Evolutionary conservation across 176 grass and related monocot species (phyloP).

Genomic region (Bolboschoenus planiculmis): DNA sequence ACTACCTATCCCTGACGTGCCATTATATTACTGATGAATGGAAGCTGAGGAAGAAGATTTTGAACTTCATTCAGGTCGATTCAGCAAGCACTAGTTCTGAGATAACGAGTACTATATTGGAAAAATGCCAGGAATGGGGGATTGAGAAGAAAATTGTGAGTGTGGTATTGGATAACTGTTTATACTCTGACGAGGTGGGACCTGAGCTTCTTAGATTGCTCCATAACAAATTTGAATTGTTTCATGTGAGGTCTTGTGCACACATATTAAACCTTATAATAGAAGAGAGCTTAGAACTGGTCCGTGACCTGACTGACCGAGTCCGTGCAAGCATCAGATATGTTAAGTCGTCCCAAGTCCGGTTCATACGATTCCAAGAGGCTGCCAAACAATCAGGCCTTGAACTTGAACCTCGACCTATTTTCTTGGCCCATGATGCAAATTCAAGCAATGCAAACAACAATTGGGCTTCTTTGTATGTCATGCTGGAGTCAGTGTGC

Average conservation of each 20-base stretch:
- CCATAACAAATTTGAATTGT: slow-evolving; percentile 56
- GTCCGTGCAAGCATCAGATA: slow-evolving; percentile 58
- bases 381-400: slow-evolving; percentile 51
- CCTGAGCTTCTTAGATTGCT: slow-evolving; percentile 59
- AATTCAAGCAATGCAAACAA: slow-evolving; percentile 9
- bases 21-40: slow-evolving; percentile 84
- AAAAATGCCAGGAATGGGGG: slow-evolving; percentile 67
- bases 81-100: slow-evolving; percentile 42
- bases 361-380: slow-evolving; percentile 57
- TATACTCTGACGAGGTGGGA: slow-evolving; percentile 43
- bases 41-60: slow-evolving; percentile 87
- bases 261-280: slow-evolving; percentile 74
- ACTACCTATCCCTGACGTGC: slow-evolving; percentile 80
- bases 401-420: slow-evolving; percentile 40
- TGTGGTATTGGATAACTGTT: slow-evolving; percentile 76
- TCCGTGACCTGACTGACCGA: slow-evolving; percentile 43
- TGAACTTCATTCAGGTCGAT: slow-evolving; percentile 70
- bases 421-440: slow-evolving; percentile 50
- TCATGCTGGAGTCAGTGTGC: slow-evolving; percentile 90
- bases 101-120: slow-evolving; percentile 52
- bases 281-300: slow-evolving; percentile 65
- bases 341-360: slow-evolving; percentile 74
- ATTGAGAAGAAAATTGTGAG: slow-evolving; percentile 69
- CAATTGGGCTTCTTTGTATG: slow-evolving; percentile 62
- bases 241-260: slow-evolving; percentile 64